Percentiles rank a stretch among this genome's conserved stretches.
Evolutionary conservation across 345 rosid genomes (phyloP).

Genomic region (Aquilaria yunnanensis): DNA sequence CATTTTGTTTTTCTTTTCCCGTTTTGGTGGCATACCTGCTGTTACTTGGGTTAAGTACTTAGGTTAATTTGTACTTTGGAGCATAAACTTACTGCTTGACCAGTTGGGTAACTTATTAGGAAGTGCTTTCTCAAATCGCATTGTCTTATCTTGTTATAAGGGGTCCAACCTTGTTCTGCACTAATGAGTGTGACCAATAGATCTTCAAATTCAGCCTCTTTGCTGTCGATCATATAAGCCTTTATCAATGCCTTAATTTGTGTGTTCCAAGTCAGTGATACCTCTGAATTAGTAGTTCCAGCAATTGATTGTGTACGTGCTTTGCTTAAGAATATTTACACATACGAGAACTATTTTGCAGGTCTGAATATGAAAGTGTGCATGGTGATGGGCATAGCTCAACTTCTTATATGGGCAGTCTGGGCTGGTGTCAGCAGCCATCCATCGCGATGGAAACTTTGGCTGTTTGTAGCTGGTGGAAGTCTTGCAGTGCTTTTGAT

Average conservation of each 20-base stretch:
- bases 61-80: not conserved
- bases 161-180: not conserved
- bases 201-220: no score
- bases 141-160: not conserved
- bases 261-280: no score
- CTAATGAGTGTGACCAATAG: no score
- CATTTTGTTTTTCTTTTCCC: not conserved
- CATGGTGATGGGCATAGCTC: slow-evolving; percentile 47
- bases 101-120: not conserved
- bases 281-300: no score
- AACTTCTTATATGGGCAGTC: slow-evolving; percentile 71
- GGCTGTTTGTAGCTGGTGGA: slow-evolving; percentile 48
- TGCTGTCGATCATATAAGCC: no score
- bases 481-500: slow-evolving; percentile 49
- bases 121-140: not conserved
- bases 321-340: no score
- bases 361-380: slow-evolving; percentile 81
- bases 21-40: not conserved
- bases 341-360: slow-evolving; percentile 18
- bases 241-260: no score
- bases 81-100: not conserved
- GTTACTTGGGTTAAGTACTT: not conserved
- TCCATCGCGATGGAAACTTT: slow-evolving; percentile 77
- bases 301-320: no score
- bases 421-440: slow-evolving; percentile 69